Evolutionary conservation across 257 asterid genomes (phyloP), one percentile per base, ranked within the genome.

Genomic region (Nicotiana otophora): DNA sequence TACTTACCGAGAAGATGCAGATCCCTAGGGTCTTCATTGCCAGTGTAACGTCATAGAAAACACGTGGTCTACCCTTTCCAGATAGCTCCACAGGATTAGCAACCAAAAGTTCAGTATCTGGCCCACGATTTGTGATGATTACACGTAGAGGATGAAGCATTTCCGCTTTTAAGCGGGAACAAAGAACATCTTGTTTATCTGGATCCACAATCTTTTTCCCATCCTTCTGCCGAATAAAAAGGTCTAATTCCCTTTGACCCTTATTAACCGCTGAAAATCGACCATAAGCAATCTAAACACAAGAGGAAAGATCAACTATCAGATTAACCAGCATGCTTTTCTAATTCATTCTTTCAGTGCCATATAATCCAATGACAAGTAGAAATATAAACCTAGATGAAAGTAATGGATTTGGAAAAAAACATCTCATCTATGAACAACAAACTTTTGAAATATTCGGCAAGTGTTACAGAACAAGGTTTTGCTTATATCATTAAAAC

Each of bases 1-100:
- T 69, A 69, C 92, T 91, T 89, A 93, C 98, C 86, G 91, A 88
- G 88, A 93, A 93, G 69, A 92, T 84, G 87, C 97, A 93, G 87
- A 93, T 90, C 70, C 91, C 95, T 7, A 93, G 93, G 55, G 83
- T 86, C 88, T 93, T 95, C 14, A 93, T 87, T 60, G 97, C 88
- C 74, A 82, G 87, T 36, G 98, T 95, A 20, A 90, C 94, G 82
- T 95, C 97, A 80, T 87, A 93, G 84, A 95, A 95, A 81, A 95
- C 97, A 72, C 93, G 86, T 19, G 99, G 97, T 63, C 99, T 92
- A 82, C 99, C 97, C 79, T 89, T 90, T 80, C 99, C 97, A 83
- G 93, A 90, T 57, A 91, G 87, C 90, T 95, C 99, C 26, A 94
- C 92, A 16, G 97, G 99, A 86, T 95, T 95, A 82, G 98, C 95